Evolutionary conservation across 1,284 basidiomycete genomes (phyloP).

Genomic region (Rugosomyces carneus): DNA sequence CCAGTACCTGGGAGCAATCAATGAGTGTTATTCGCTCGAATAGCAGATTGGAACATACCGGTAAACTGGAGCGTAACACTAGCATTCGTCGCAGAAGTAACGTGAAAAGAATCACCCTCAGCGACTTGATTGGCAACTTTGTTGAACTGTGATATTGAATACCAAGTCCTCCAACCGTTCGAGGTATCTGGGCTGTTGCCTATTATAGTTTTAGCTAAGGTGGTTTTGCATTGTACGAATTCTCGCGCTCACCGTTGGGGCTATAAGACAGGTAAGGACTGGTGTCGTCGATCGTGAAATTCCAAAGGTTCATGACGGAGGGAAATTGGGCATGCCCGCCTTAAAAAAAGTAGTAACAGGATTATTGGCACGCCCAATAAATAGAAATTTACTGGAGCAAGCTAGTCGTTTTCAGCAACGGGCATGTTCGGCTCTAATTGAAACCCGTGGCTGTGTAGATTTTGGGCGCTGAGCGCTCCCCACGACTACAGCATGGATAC

Average conservation of each 20-base stretch:
- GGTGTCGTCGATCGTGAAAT: conserved; percentile 20
- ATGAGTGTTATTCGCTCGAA: background rate
- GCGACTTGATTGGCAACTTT: conserved; percentile 12
- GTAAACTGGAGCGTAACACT: conserved; percentile 18
- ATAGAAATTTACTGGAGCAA: conserved; percentile 2
- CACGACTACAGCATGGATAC: conserved; percentile 25
- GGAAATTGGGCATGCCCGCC: conserved; percentile 8
- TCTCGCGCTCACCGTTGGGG: conserved; percentile 11
- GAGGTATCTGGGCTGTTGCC: conserved; percentile 9
- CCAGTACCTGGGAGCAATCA: conserved; percentile 21
- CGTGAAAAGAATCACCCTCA: conserved; percentile 18
- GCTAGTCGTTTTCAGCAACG: conserved; percentile 1
- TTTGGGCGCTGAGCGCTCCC: conserved; percentile 1
- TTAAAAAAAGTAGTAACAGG: background rate
- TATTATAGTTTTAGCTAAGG: conserved; percentile 2
- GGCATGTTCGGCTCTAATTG: conserved; percentile 6
- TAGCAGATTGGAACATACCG: conserved; percentile 9
- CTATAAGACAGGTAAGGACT: conserved; percentile 20
- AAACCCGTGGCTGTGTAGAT: conserved; percentile 16
- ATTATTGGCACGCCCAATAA: background rate
- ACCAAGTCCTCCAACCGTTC: conserved; percentile 21
- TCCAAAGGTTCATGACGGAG: conserved; percentile 21
- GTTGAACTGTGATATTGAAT: conserved; percentile 15
- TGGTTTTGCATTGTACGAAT: background rate
- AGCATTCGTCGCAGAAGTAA: conserved; percentile 16